Percentiles rank a stretch among this genome's conserved stretches.
phyloP scores from a whole-genome alignment of 2,329 filamentous ascomycete genomes.

The Monilinia aucupariae region DNA sequence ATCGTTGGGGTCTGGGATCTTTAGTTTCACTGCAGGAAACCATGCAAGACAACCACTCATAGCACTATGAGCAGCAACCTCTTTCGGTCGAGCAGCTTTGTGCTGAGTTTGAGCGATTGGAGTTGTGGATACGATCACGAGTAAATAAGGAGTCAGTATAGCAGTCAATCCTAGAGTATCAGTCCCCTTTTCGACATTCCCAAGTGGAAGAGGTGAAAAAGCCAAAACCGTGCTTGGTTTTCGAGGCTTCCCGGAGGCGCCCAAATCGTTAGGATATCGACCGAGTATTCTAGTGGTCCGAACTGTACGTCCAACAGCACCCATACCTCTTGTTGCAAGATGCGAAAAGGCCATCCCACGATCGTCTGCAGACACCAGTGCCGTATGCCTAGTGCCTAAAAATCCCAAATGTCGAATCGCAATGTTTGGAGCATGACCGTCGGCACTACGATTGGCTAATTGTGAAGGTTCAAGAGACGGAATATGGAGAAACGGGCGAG shows the following conservation, averaged over 20 bases:
- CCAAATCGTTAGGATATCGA: constrained; percentile 71
- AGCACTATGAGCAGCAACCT: constrained; percentile 81
- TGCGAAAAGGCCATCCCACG: constrained; percentile 98
- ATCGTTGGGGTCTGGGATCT: constrained; percentile 62
- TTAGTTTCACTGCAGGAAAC: constrained; percentile 94
- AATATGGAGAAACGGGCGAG: constrained; percentile 83
- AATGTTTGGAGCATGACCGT: constrained; percentile 76
- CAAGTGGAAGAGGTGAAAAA: constrained; percentile 82
- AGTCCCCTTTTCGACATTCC: constrained; percentile 86
- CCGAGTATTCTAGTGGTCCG: constrained; percentile 89
- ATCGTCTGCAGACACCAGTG: constrained; percentile 90
- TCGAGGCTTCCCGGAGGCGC: constrained; percentile 56
- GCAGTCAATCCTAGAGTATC: constrained; percentile 88
- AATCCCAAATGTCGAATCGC: constrained; percentile 90
- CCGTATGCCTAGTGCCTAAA: constrained; percentile 86
- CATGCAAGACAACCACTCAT: constrained; percentile 93
- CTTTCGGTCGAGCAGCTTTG: constrained; percentile 85
- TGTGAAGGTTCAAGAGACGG: constrained; percentile 65
- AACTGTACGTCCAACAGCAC: constrained; percentile 75
- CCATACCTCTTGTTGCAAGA: constrained; percentile 84
- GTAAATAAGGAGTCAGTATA: constrained; percentile 88
- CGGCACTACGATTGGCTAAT: constrained; percentile 58
- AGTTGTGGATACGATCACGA: constrained; percentile 96
- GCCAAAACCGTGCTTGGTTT: constrained; percentile 94
- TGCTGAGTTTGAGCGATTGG: constrained; percentile 94